Percentiles rank a stretch among this genome's conserved stretches.
Conservation (phyloP, 2,329 filamentous ascomycete species). For the Xylariaceae sp. region DNA sequence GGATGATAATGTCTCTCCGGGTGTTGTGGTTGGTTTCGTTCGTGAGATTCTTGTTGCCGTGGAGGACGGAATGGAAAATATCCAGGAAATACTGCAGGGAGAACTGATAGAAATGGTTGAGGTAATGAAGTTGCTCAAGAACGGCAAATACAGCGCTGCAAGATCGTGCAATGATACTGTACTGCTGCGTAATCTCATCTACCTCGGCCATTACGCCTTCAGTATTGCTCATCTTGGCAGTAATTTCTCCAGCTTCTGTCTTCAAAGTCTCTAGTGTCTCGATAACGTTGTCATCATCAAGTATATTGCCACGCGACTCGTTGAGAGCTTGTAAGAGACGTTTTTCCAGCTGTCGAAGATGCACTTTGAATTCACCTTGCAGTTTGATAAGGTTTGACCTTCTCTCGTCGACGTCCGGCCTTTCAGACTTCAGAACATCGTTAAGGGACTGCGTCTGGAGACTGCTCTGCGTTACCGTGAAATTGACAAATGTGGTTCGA, state of each 20-base stretch:
- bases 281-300: constrained; percentile 98
- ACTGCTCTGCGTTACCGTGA: constrained; percentile 98
- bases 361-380: constrained; percentile 99
- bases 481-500: constrained; percentile 98
- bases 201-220: constrained; percentile 99
- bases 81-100: constrained; percentile 97
- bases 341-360: constrained; percentile 94
- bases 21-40: constrained; percentile 76
- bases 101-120: constrained; percentile 99
- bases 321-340: constrained; percentile 93
- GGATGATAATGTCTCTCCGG: constrained; percentile 88
- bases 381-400: constrained; percentile 97
- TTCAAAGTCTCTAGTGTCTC: constrained; percentile 97
- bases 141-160: constrained; percentile 98
- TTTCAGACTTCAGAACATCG: constrained; percentile 95
- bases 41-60: constrained; percentile 75
- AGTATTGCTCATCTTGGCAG: constrained; percentile 93
- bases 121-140: constrained; percentile 93
- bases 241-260: constrained; percentile 96
- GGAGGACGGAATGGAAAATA: constrained; percentile 93
- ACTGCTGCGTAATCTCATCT: constrained; percentile 92
- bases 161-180: constrained; percentile 89
- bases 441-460: constrained; percentile 97
- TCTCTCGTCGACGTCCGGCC: constrained; percentile 95
- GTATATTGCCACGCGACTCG: constrained; percentile 95